These are phyloP conservation scores for Dryadomyces quercivorus DNA, from an alignment of 2,329 filamentous ascomycete species.

Conservation along the genomic window DNA sequence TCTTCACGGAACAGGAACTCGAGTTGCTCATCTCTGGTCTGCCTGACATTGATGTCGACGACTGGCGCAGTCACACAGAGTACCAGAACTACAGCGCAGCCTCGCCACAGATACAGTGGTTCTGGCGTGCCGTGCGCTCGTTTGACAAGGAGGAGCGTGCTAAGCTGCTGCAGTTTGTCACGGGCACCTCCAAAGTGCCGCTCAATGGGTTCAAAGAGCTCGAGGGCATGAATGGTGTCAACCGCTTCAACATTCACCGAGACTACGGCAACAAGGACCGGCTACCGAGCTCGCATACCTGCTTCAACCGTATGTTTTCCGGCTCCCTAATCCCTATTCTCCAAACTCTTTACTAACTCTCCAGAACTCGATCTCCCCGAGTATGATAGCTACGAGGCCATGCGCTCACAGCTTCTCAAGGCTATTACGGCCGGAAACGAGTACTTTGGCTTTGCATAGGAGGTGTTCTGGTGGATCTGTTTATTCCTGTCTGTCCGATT, in stretches of 20 bases:
- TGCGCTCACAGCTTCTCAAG: conserved; percentile 80
- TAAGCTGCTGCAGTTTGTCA: conserved; percentile 95
- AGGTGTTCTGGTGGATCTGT: neutral
- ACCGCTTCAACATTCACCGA: conserved; percentile 95
- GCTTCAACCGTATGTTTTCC: conserved; percentile 84
- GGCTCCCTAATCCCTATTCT: neutral
- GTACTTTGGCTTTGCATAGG: conserved; percentile 90
- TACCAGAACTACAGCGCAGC: conserved; percentile 96
- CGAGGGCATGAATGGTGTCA: conserved; percentile 98
- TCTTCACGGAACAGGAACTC: conserved; percentile 97
- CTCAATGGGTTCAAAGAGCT: conserved; percentile 98
- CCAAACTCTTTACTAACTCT: neutral
- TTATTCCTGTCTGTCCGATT: neutral
- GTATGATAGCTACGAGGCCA: conserved; percentile 88
- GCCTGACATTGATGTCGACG: conserved; percentile 93
- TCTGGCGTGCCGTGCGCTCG: conserved; percentile 93
- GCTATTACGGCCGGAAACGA: conserved; percentile 97
- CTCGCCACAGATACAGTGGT: conserved; percentile 97
- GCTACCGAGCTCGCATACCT: conserved; percentile 91
- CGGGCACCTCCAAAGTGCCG: conserved; percentile 94
- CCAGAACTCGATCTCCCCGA: conserved; percentile 94
- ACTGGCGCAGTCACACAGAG: conserved; percentile 98
- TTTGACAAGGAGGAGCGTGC: conserved; percentile 99
- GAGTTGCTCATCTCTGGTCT: conserved; percentile 93
- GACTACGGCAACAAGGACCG: conserved; percentile 96